A percentile compares a stretch with the other conserved stretches of the same genome.
Evolutionary conservation across 2,329 filamentous ascomycete species (phyloP).

Genomic region (Aspergillus neoniger): DNA sequence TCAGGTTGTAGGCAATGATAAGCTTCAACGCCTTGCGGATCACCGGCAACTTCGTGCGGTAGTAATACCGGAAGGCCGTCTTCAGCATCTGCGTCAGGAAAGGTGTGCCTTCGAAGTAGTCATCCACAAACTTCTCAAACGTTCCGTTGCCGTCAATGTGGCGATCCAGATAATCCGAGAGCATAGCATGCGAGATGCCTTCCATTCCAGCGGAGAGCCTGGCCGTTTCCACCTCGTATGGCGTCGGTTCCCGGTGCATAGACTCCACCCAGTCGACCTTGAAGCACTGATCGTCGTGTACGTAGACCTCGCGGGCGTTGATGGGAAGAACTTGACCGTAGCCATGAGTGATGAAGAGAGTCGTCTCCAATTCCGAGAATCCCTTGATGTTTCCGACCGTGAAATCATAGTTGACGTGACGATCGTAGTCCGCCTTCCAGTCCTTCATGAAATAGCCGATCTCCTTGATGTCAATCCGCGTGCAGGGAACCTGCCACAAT

Average conservation of each 20-base stretch:
- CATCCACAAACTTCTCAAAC: constrained; percentile 91
- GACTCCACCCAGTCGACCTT: constrained; percentile 92
- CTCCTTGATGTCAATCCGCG: constrained; percentile 97
- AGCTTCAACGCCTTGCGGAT: constrained; percentile 95
- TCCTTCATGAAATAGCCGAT: constrained; percentile 99
- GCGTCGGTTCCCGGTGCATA: constrained; percentile 70
- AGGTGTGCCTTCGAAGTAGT: constrained; percentile 92
- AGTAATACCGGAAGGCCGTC: constrained; percentile 91
- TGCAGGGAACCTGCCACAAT: constrained; percentile 96
- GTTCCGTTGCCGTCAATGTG: constrained; percentile 88
- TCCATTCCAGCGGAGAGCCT: constrained; percentile 86
- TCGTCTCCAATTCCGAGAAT: constrained; percentile 62
- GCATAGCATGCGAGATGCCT: constrained; percentile 75
- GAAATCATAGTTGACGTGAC: constrained; percentile 81
- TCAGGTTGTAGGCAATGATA: constrained; percentile 93
- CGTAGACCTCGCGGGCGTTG: constrained; percentile 89
- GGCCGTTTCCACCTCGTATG: constrained; percentile 85
- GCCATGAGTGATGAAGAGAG: constrained; percentile 92
- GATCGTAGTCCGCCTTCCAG: constrained; percentile 96
- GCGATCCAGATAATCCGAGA: constrained; percentile 91
- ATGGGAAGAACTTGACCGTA: constrained; percentile 93
- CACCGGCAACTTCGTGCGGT: constrained; percentile 81
- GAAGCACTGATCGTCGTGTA: constrained; percentile 90
- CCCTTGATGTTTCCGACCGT: constrained; percentile 96
- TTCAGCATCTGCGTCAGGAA: constrained; percentile 96